Conservation (phyloP, 331 rosid species). For the Spiraea crenata region DNA sequence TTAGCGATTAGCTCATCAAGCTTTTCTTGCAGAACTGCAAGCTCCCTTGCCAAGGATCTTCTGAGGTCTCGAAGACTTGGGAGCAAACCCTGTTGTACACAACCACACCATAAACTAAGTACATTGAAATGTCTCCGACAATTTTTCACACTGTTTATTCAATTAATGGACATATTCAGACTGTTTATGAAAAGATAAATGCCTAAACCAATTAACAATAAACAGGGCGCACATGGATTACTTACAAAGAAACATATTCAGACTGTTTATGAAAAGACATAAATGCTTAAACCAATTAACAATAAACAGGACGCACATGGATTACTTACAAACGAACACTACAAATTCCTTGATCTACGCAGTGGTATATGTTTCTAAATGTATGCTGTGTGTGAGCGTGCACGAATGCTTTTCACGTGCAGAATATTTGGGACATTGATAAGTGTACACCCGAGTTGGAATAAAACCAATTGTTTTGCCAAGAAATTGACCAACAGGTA, state of each 20-base stretch:
- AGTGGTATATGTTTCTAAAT: neutral
- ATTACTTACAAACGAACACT: neutral
- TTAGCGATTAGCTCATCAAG: slow-evolving; percentile 42
- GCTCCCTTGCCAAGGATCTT: slow-evolving; percentile 83
- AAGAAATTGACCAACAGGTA: neutral
- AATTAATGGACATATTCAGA: too few species aligned
- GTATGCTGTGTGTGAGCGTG: neutral
- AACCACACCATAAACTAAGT: neutral
- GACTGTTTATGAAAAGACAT: neutral
- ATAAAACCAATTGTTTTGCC: neutral
- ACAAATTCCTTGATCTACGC: neutral
- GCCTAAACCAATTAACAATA: neutral
- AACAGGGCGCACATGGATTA: neutral
- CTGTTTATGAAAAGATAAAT: too few species aligned
- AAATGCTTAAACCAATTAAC: neutral
- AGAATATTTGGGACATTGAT: neutral
- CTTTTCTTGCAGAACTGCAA: slow-evolving; percentile 61
- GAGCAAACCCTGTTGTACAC: slow-evolving; percentile 53
- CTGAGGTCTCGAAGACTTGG: slow-evolving; percentile 65
- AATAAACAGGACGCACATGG: neutral
- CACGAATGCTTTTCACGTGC: neutral
- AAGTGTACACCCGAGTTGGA: neutral
- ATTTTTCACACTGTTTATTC: neutral
- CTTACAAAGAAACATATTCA: neutral
- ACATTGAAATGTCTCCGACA: neutral